phyloP scores from a whole-genome alignment of 1,139 yeast genomes.

The Yamadazyma taylorii region DNA sequence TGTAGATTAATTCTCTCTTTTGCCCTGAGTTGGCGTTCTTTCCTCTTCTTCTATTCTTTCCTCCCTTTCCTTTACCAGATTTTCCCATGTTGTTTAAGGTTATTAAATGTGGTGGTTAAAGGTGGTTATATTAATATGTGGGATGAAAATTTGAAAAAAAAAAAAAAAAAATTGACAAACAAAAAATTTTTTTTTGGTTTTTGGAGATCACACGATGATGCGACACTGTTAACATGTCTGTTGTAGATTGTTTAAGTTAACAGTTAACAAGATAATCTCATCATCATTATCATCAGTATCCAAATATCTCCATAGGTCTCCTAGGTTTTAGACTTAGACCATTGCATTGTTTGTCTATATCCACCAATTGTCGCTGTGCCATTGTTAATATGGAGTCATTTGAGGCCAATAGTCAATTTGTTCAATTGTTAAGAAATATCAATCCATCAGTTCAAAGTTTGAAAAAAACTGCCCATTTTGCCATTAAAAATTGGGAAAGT shows the following conservation, averaged over 20 bases:
- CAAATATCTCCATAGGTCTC: too few species aligned
- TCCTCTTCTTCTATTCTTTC: constrained; percentile 97
- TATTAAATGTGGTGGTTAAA: not conserved
- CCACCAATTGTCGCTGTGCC: too few species aligned
- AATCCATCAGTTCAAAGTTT: constrained; percentile 64
- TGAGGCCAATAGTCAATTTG: constrained; percentile 71
- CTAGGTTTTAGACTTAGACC: too few species aligned
- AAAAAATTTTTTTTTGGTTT: too few species aligned
- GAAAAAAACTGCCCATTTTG: constrained; percentile 57
- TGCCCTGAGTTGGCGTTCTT: constrained; percentile 90
- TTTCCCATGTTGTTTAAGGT: constrained; percentile 38
- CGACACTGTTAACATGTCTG: too few species aligned
- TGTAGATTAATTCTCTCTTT: constrained; percentile 89
- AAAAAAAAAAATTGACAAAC: too few species aligned
- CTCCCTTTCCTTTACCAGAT: constrained; percentile 59
- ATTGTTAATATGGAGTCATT: constrained; percentile 90
- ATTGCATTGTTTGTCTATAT: too few species aligned
- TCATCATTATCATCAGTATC: too few species aligned
- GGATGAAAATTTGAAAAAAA: not conserved
- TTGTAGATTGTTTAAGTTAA: too few species aligned
- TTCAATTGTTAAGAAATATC: constrained; percentile 57
- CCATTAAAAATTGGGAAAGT: constrained; percentile 57
- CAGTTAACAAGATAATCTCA: too few species aligned
- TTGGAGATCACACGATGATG: too few species aligned
- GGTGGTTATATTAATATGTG: too few species aligned